phyloP scores from a whole-genome alignment of 352 stramenopile species.

The Phytophthora capsici region DNA sequence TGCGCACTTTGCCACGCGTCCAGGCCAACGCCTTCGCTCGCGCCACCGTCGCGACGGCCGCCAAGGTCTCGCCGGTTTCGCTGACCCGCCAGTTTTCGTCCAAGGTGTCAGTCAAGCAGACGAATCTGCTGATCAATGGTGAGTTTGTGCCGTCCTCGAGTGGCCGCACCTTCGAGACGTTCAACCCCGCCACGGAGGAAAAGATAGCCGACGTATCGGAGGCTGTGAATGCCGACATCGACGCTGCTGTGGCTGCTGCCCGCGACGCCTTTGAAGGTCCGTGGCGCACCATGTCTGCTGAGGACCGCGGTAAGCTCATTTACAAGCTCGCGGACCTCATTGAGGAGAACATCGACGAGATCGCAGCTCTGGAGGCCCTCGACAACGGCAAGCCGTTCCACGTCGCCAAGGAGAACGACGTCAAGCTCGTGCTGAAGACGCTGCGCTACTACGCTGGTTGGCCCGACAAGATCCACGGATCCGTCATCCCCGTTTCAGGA shows the following conservation, averaged over 20 bases:
- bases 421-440: conserved; percentile 80
- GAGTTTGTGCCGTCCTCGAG: conserved; percentile 75
- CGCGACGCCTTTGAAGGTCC: conserved; percentile 63
- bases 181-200: conserved; percentile 81
- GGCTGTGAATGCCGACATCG: conserved; percentile 64
- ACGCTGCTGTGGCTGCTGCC: conserved; percentile 66
- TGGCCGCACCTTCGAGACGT: conserved; percentile 75
- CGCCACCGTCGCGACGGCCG: conserved; percentile 10
- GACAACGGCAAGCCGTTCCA: conserved; percentile 94
- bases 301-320: conserved; percentile 46
- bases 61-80: conserved; percentile 32
- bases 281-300: conserved; percentile 59
- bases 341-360: conserved; percentile 62
- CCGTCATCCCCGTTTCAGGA: conserved; percentile 62
- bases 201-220: conserved; percentile 76
- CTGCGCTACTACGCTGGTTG: conserved; percentile 95
- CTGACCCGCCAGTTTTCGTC: conserved; percentile 46
- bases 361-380: conserved; percentile 88
- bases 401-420: conserved; percentile 77
- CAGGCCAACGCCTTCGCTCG: conserved; percentile 18
- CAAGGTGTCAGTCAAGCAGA: conserved; percentile 56
- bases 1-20: conserved; percentile 40
- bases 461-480: conserved; percentile 81
- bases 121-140: conserved; percentile 86
- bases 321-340: conserved; percentile 58